Conservation (phyloP, 1,139 yeast genomes). For the Zygosaccharomyces pseudobailii region DNA sequence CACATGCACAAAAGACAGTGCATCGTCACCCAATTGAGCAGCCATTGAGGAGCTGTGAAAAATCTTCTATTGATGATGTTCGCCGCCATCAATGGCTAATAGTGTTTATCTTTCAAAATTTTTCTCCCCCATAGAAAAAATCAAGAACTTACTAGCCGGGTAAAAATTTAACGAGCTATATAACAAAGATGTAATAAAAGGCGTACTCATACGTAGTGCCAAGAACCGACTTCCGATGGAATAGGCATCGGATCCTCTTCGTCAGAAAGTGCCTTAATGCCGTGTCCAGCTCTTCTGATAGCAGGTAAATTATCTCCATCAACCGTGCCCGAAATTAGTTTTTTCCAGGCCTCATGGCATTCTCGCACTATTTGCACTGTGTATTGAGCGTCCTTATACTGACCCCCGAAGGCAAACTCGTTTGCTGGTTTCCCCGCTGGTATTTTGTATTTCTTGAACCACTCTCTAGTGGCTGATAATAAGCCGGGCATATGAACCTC, state of each 20-base stretch:
- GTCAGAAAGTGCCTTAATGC: slow-evolving; percentile 22
- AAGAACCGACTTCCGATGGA: slow-evolving; percentile 37
- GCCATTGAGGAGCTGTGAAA: slow-evolving; percentile 7
- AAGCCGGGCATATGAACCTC: slow-evolving; percentile 73
- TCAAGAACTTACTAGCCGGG: background rate
- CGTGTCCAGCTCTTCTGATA: slow-evolving; percentile 31
- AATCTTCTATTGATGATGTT: background rate
- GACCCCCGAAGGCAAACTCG: slow-evolving; percentile 80
- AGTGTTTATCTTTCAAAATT: slow-evolving; percentile 1
- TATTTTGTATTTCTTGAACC: slow-evolving; percentile 87
- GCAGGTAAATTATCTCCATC: slow-evolving; percentile 56
- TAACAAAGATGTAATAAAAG: background rate
- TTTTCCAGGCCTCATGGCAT: slow-evolving; percentile 70
- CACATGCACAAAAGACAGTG: slow-evolving; percentile 10
- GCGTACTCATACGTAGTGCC: slow-evolving; percentile 31
- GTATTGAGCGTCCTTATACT: slow-evolving; percentile 66
- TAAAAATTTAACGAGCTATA: background rate
- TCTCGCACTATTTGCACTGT: slow-evolving; percentile 69
- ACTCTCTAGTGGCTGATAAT: slow-evolving; percentile 74
- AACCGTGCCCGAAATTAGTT: slow-evolving; percentile 42
- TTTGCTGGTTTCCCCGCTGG: slow-evolving; percentile 91
- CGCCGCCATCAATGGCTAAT: slow-evolving; percentile 3
- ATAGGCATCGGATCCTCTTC: slow-evolving; percentile 35
- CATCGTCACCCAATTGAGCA: slow-evolving; percentile 9
- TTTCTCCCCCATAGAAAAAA: background rate